A percentile compares a stretch with the other conserved stretches of the same genome.
These are phyloP conservation scores for Globisporangium spinosum DNA, from an alignment of 352 stramenopile genomes.

Conservation along the genomic window DNA sequence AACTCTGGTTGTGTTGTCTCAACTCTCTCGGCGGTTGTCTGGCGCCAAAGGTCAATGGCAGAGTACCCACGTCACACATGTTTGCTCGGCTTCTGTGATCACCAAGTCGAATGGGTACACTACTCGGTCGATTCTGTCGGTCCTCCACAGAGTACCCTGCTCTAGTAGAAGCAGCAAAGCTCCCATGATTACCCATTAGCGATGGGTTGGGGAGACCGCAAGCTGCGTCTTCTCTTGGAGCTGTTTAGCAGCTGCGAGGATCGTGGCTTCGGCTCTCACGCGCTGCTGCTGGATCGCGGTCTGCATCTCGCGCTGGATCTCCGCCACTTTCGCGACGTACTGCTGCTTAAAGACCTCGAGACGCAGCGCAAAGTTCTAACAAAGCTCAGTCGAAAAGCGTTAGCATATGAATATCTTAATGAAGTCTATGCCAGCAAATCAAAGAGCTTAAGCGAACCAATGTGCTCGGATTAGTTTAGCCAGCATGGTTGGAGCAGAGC, in stretches of 20 bases:
- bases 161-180: background rate
- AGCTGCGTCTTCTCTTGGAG: slow-evolving; percentile 45
- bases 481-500: background rate
- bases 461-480: no score
- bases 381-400: background rate
- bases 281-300: slow-evolving; percentile 41
- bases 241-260: slow-evolving; percentile 40
- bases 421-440: background rate
- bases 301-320: slow-evolving; percentile 52
- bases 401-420: background rate
- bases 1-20: background rate
- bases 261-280: slow-evolving; percentile 31
- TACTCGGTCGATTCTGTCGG: background rate
- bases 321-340: slow-evolving; percentile 47
- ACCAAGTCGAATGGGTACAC: background rate
- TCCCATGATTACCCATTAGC: background rate
- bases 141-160: background rate
- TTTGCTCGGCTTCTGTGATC: background rate
- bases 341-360: slow-evolving; percentile 64
- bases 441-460: background rate
- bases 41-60: background rate
- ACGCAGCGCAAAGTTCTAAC: slow-evolving; percentile 46
- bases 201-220: slow-evolving; percentile 5
- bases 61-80: background rate
- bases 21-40: background rate